Evolutionary conservation across 2,329 filamentous ascomycete genomes (phyloP).

Genomic region (Aspergillus amoenus): DNA sequence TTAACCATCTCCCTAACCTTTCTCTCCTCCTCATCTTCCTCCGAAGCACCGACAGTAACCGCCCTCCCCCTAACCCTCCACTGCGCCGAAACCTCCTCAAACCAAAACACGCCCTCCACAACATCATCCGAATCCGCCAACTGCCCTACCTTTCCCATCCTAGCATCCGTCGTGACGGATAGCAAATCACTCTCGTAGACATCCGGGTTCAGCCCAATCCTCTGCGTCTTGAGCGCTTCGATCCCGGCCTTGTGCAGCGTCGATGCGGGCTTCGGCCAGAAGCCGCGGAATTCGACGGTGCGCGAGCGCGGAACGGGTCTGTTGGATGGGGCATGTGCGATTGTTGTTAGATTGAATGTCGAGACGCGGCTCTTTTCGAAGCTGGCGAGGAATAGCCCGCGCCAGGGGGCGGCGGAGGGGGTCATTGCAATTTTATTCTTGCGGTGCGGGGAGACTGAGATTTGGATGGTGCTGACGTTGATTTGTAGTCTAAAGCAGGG

Average conservation of each 20-base stretch:
- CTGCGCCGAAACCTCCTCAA: slow-evolving; percentile 67
- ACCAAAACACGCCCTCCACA: slow-evolving; percentile 86
- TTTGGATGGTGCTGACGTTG: neutral
- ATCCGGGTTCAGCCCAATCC: slow-evolving; percentile 57
- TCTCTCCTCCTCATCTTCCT: slow-evolving; percentile 56
- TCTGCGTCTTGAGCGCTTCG: slow-evolving; percentile 54
- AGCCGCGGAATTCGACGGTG: slow-evolving; percentile 83
- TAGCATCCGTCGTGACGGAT: slow-evolving; percentile 81
- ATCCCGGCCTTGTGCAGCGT: slow-evolving; percentile 71
- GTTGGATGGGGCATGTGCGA: slow-evolving; percentile 17
- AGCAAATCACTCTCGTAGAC: slow-evolving; percentile 75
- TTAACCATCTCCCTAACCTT: slow-evolving; percentile 51
- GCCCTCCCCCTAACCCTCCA: slow-evolving; percentile 80
- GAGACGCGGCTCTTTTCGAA: slow-evolving; percentile 23
- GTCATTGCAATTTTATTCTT: slow-evolving; percentile 6
- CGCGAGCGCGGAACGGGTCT: slow-evolving; percentile 32
- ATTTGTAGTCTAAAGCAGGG: neutral
- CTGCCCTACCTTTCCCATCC: slow-evolving; percentile 81
- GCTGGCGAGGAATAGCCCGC: slow-evolving; percentile 24
- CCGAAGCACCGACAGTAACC: slow-evolving; percentile 63
- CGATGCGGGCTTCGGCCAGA: slow-evolving; percentile 63
- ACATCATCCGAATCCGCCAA: slow-evolving; percentile 65
- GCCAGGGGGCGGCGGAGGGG: slow-evolving; percentile 28
- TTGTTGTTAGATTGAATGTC: slow-evolving; percentile 30
- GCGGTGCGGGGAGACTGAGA: neutral